Conservation (phyloP, 2,329 filamentous ascomycete species). For the Corniculantispora saksenae region DNA sequence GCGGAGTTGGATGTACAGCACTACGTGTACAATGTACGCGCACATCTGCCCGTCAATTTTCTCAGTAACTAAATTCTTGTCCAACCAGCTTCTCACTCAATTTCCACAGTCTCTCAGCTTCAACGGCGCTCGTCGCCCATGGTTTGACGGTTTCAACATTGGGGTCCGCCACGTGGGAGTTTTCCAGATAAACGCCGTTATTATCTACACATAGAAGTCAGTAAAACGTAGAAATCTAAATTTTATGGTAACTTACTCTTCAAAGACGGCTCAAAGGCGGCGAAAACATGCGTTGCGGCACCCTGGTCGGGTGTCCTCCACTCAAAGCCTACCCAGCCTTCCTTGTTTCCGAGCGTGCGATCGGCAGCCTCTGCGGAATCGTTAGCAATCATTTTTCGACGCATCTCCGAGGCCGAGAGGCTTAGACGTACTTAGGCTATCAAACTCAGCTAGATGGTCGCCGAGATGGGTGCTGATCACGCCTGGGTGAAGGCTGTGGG, state of each 20-base stretch:
- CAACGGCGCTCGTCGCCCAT: constrained; percentile 34
- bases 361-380: constrained; percentile 23
- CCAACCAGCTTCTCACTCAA: constrained; percentile 48
- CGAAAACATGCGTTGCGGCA: constrained; percentile 36
- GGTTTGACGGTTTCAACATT: constrained; percentile 31
- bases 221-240: too few relatives aligned
- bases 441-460: neutral
- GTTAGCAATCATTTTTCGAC: neutral
- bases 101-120: constrained; percentile 47
- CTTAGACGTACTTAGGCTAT: neutral
- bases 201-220: constrained; percentile 25
- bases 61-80: constrained; percentile 44
- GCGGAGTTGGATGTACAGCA: too few relatives aligned
- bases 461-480: constrained; percentile 18
- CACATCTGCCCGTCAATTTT: too few relatives aligned
- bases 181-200: constrained; percentile 35
- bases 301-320: constrained; percentile 31
- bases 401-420: too few relatives aligned
- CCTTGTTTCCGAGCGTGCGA: constrained; percentile 25
- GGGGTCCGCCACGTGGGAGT: constrained; percentile 36
- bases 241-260: constrained; percentile 10
- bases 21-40: too few relatives aligned
- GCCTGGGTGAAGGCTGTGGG: constrained; percentile 31
- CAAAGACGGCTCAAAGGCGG: constrained; percentile 40
- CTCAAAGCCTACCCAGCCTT: constrained; percentile 25